Percentiles rank a stretch among this genome's conserved stretches.
Evolutionary conservation across 495 filamentous ascomycete species (phyloP).

Genomic region (Podospora comata): DNA sequence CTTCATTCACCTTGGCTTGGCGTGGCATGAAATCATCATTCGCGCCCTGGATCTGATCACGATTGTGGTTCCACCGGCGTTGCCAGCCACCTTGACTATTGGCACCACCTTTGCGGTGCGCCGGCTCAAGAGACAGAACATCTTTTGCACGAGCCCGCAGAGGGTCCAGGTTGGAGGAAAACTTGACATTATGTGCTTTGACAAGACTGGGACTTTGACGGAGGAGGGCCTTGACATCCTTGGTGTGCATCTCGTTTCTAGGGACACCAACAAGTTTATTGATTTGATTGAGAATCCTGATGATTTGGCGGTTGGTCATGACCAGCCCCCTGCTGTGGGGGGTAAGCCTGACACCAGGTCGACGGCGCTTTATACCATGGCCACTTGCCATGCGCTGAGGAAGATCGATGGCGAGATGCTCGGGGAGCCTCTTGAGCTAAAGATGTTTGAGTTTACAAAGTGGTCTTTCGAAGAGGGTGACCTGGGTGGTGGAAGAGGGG

Average conservation of each 20-base stretch:
- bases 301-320: conserved; percentile 52
- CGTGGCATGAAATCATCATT: conserved; percentile 86
- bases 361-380: conserved; percentile 86
- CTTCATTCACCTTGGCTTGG: conserved; percentile 76
- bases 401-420: conserved; percentile 82
- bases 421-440: conserved; percentile 92
- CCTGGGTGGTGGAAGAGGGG: conserved; percentile 51
- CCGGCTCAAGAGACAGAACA: conserved; percentile 78
- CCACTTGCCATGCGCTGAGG: conserved; percentile 91
- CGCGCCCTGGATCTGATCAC: conserved; percentile 94
- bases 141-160: conserved; percentile 98
- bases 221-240: conserved; percentile 97
- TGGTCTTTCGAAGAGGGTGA: conserved; percentile 91
- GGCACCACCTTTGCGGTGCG: conserved; percentile 93
- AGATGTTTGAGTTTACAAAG: conserved; percentile 97
- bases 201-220: conserved; percentile 97
- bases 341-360: conserved; percentile 62
- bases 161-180: conserved; percentile 95
- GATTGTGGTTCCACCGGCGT: conserved; percentile 92
- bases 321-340: conserved; percentile 53
- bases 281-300: conserved; percentile 48
- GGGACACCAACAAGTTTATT: conserved; percentile 52
- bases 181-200: conserved; percentile 93
- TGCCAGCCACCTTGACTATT: conserved; percentile 96
- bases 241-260: conserved; percentile 72